Evolutionary conservation across 345 rosid genomes (phyloP).

Genomic region (Syzygium aqueum): DNA sequence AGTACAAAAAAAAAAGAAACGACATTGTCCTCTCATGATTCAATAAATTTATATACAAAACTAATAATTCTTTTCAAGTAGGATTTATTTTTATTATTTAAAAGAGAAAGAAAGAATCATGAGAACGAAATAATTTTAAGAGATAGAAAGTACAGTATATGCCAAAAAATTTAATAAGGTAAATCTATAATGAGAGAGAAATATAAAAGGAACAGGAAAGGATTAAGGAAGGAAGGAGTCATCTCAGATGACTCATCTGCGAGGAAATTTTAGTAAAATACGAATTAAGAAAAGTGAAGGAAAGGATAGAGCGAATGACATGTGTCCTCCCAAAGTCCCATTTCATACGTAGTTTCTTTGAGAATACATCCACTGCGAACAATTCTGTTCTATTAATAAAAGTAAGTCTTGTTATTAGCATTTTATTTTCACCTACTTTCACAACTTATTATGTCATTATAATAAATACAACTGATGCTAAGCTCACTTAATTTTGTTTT

Average conservation of each 20-base stretch:
- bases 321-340: not conserved
- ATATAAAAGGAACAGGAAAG: not conserved
- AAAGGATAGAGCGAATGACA: not conserved
- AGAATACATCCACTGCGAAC: not conserved
- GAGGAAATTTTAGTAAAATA: too few relatives aligned
- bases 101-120: not conserved
- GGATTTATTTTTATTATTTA: not conserved
- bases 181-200: not conserved
- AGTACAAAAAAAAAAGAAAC: not conserved
- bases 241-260: not conserved
- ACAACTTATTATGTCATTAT: not conserved
- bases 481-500: too few relatives aligned
- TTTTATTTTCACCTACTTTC: too few relatives aligned
- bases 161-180: not conserved
- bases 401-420: not conserved
- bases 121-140: not conserved
- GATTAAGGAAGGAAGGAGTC: not conserved
- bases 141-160: too few relatives aligned
- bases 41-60: too few relatives aligned
- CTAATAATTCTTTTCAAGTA: not conserved
- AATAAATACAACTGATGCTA: not conserved
- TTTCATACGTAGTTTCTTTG: not conserved
- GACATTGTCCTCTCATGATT: not conserved
- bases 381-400: too few relatives aligned
- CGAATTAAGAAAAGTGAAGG: not conserved